Evolutionary conservation across 768 basidiomycete genomes (phyloP).

Genomic region (Rhodotorula paludigena): DNA sequence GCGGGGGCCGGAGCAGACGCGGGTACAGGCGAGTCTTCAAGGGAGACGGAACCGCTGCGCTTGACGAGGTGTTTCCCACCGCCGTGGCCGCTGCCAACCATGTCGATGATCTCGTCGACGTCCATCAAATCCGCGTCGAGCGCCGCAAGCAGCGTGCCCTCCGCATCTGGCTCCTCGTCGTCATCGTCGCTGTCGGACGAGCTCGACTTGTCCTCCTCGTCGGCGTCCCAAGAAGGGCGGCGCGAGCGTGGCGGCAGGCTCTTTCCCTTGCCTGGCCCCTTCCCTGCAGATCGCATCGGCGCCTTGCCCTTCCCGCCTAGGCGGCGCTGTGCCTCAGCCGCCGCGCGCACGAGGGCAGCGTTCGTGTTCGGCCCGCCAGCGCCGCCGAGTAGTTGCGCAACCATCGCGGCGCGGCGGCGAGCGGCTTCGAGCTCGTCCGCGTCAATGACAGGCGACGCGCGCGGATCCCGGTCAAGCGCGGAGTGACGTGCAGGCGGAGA

Average conservation of each 20-base stretch:
- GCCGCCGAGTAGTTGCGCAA: constrained; percentile 17
- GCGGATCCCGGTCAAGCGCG: no score
- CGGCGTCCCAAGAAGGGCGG: background rate
- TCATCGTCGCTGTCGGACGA: constrained; percentile 1
- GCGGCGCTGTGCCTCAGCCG: background rate
- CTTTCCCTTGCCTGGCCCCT: constrained; percentile 27
- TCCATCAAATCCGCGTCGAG: background rate
- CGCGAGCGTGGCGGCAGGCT: constrained; percentile 14
- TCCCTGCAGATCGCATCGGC: constrained; percentile 4
- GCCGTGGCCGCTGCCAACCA: background rate
- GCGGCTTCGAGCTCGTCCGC: constrained; percentile 16
- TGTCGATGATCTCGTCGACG: background rate
- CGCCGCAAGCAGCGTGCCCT: no score
- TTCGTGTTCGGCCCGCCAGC: background rate
- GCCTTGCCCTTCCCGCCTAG: constrained; percentile 12
- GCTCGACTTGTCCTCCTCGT: constrained; percentile 2
- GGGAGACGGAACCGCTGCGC: background rate
- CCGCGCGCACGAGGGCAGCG: background rate
- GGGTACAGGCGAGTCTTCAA: background rate
- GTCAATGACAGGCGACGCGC: background rate
- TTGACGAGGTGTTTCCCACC: constrained; percentile 3
- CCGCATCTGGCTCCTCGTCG: constrained; percentile 14
- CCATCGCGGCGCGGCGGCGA: constrained; percentile 12
- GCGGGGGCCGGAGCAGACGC: no score
- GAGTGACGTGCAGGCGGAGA: background rate